phyloP scores from a whole-genome alignment of 345 rosid genomes.

The Rhizophora apiculata region DNA sequence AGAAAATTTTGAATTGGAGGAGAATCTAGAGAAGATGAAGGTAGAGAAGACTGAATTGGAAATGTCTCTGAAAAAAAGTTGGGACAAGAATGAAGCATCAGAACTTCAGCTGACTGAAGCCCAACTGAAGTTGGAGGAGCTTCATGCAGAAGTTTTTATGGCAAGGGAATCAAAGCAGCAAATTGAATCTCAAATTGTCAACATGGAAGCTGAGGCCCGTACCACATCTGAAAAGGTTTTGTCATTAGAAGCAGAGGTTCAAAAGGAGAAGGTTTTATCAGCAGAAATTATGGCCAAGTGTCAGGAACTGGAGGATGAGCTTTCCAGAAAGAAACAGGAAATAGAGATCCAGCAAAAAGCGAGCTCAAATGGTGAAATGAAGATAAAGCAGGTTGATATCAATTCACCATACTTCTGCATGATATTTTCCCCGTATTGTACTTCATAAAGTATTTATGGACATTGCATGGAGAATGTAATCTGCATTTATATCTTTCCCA shows the following conservation, averaged over 20 bases:
- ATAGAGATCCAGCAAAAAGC: conserved; percentile 41
- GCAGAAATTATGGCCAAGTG: conserved; percentile 50
- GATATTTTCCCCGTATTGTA: too few relatives aligned
- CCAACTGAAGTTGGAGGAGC: conserved; percentile 44
- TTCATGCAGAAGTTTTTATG: conserved; percentile 41
- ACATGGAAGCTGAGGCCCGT: conserved; percentile 48
- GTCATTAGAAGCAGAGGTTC: conserved; percentile 54
- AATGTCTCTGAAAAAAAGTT: conserved; percentile 9
- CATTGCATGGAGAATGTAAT: too few relatives aligned
- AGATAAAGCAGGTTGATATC: conserved; percentile 72
- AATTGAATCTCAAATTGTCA: conserved; percentile 54
- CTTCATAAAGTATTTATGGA: too few relatives aligned
- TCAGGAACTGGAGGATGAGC: conserved; percentile 65
- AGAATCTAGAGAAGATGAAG: conserved; percentile 44
- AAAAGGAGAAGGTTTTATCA: conserved; percentile 51
- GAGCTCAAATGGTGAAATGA: conserved; percentile 41
- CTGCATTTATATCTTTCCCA: background rate
- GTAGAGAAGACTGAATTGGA: conserved; percentile 30
- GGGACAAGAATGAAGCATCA: conserved; percentile 12
- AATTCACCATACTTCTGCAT: background rate
- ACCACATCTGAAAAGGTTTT: conserved; percentile 46
- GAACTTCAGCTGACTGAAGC: conserved; percentile 46
- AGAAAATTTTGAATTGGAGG: conserved; percentile 53
- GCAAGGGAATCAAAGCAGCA: conserved; percentile 45
- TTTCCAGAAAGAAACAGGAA: conserved; percentile 44